These are phyloP conservation scores for Fusarium sp. DNA, from an alignment of 2,329 filamentous ascomycete genomes.

Conservation along the genomic window DNA sequence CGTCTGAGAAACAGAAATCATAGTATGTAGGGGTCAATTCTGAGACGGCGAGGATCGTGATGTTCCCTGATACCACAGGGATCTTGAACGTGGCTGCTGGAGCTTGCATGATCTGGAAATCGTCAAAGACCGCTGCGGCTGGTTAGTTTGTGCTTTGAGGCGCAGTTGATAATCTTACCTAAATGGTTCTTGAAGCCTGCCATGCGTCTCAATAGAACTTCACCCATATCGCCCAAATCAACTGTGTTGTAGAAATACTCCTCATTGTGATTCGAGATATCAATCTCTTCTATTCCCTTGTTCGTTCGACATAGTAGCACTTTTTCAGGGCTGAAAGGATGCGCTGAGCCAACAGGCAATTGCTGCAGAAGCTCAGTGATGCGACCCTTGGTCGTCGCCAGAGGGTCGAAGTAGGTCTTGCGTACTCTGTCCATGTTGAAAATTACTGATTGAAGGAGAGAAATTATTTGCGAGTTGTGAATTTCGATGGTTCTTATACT, in stretches of 20 bases:
- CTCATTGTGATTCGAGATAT: conserved; percentile 8
- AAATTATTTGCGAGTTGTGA: fast-evolving
- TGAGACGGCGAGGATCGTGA: conserved; percentile 6
- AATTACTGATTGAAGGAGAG: background rate
- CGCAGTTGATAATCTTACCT: background rate
- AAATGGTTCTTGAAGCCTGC: background rate
- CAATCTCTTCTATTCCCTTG: conserved; percentile 14
- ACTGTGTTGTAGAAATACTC: conserved; percentile 20
- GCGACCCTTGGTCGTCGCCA: conserved; percentile 27
- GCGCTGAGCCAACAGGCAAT: conserved; percentile 16
- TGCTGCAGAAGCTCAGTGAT: background rate
- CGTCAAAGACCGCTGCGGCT: background rate
- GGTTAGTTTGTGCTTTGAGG: fast-evolving
- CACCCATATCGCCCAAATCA: conserved; percentile 9
- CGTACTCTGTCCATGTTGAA: conserved; percentile 25
- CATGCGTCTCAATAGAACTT: conserved; percentile 6
- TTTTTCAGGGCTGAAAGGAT: conserved; percentile 22
- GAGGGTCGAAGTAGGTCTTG: conserved; percentile 28
- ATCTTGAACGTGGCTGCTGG: conserved; percentile 14
- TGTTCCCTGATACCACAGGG: background rate
- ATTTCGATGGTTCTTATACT: background rate
- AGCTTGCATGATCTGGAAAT: conserved; percentile 25
- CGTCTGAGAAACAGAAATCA: conserved; percentile 17
- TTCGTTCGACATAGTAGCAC: conserved; percentile 18
- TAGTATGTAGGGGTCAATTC: conserved; percentile 11